phyloP scores from a whole-genome alignment of 805 yeast genomes.

The Yarrowia sp. region DNA sequence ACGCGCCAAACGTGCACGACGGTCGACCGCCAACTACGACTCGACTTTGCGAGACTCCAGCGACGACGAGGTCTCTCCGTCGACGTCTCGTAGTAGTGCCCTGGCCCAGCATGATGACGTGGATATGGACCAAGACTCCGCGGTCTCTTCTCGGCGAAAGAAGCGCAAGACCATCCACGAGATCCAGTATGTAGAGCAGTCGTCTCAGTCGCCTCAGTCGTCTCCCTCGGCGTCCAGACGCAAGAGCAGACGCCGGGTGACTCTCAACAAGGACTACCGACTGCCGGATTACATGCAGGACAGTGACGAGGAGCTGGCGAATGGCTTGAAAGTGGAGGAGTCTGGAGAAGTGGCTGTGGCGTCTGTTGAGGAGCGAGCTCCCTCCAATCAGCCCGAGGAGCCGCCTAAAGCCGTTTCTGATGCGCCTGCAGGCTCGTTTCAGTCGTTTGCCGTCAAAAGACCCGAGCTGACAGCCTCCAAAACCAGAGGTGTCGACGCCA shows the following conservation, averaged over 20 bases:
- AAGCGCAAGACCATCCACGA: neutral
- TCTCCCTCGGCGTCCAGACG: neutral
- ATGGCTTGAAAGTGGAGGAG: neutral
- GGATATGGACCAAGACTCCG: no score
- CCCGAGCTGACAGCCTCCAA: neutral
- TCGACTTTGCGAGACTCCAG: neutral
- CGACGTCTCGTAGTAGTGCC: no score
- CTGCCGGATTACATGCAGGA: neutral
- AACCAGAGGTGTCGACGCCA: neutral
- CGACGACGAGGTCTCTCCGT: no score
- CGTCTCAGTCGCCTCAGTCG: neutral
- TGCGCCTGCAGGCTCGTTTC: conserved; percentile 19
- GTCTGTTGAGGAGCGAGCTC: no score
- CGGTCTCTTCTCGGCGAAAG: neutral
- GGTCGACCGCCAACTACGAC: conserved; percentile 8
- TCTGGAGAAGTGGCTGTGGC: neutral
- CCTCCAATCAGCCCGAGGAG: no score
- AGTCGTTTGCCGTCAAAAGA: neutral
- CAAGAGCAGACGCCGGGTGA: conserved; percentile 5
- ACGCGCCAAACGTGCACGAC: neutral
- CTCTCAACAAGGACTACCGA: conserved; percentile 14
- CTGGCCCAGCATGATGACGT: no score
- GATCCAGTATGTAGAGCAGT: neutral
- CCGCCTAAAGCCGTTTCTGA: neutral
- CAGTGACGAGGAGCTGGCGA: no score